A percentile compares a stretch with the other conserved stretches of the same genome.
Conservation (phyloP, 225 moss, liverwort and hornwort species). For the Pseudisothecium myosuroides region DNA sequence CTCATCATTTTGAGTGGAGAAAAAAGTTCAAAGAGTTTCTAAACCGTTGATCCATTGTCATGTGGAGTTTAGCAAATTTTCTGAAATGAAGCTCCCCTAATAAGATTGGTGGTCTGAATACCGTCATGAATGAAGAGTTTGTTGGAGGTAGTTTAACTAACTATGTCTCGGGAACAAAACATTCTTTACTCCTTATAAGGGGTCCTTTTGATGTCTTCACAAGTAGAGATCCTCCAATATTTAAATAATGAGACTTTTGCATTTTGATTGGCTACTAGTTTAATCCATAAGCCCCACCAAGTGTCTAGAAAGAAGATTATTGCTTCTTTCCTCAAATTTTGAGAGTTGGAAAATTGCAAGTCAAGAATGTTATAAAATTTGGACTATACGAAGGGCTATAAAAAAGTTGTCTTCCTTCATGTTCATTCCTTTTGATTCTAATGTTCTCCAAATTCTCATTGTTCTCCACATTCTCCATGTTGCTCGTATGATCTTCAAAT, state of each 20-base stretch:
- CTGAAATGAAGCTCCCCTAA: neutral
- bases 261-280: neutral
- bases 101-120: neutral
- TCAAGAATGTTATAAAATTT: neutral
- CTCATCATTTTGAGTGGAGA: neutral
- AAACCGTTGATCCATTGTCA: fast-evolving
- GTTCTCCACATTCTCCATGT: neutral
- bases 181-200: neutral
- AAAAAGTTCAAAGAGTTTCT: fast-evolving
- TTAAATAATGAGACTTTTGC: neutral
- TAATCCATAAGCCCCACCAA: fast-evolving
- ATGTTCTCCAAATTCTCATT: neutral
- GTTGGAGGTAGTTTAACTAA: neutral
- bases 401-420: neutral
- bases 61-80: fast-evolving
- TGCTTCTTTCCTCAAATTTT: neutral
- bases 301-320: neutral
- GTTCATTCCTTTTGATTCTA: fast-evolving
- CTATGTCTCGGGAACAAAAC: fast-evolving
- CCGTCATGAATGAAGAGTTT: neutral
- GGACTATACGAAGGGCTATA: no score
- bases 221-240: neutral
- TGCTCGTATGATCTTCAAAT: neutral
- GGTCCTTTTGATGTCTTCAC: neutral
- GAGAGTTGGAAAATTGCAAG: fast-evolving